Percentiles rank a stretch among this genome's conserved stretches.
These are phyloP conservation scores for Chlamydomonas sphaeroides DNA, from an alignment of 139 green algal genomes.

Conservation along the genomic window DNA sequence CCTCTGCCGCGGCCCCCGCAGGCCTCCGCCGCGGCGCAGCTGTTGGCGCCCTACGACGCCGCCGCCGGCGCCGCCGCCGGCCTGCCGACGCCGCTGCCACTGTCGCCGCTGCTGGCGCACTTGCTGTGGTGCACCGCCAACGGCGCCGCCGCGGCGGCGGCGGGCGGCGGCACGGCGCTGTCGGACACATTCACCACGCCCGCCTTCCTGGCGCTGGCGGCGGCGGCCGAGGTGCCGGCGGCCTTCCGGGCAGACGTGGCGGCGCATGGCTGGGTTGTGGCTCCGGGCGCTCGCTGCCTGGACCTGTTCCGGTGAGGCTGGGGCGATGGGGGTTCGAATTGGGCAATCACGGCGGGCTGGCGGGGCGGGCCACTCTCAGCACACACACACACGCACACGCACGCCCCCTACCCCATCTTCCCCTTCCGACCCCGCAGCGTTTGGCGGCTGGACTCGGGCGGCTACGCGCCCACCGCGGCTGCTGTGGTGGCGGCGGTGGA, in stretches of 20 bases:
- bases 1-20: no score
- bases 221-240: conserved; percentile 45
- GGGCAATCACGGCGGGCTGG: no score
- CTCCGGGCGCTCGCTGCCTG: conserved; percentile 56
- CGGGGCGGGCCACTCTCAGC: no score
- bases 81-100: conserved; percentile 10
- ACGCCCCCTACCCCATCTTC: background rate
- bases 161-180: conserved; percentile 57
- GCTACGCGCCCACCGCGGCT: conserved; percentile 10
- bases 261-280: background rate
- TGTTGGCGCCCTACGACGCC: conserved; percentile 64
- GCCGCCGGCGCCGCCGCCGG: conserved; percentile 45
- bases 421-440: background rate
- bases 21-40: conserved; percentile 63
- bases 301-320: conserved; percentile 64
- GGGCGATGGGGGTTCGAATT: no score
- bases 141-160: conserved; percentile 1
- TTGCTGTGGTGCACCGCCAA: conserved; percentile 67
- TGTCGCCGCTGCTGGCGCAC: conserved; percentile 68
- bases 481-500: conserved; percentile 62
- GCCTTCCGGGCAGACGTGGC: conserved; percentile 63
- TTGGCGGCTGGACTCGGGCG: conserved; percentile 36
- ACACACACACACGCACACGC: no score
- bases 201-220: conserved; percentile 58
- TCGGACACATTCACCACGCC: conserved; percentile 71